Conservation (phyloP, 2,329 filamentous ascomycete genomes). For the Sporothrix brasiliensis region DNA sequence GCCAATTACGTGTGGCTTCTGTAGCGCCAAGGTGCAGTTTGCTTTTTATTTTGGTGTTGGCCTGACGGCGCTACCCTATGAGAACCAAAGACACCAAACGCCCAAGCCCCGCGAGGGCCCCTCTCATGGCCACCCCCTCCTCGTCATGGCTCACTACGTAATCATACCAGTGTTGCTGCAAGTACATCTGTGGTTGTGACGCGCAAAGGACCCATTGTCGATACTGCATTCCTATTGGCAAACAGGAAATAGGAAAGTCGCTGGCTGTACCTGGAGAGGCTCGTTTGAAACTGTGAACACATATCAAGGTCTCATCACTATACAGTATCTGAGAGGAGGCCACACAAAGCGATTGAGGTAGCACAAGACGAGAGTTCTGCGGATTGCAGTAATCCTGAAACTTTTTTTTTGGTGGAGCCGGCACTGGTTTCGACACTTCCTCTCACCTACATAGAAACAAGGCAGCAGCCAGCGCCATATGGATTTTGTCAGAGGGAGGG, state of each 20-base stretch:
- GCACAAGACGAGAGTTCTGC: background rate
- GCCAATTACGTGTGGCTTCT: slow-evolving; percentile 16
- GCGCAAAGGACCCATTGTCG: background rate
- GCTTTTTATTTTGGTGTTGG: background rate
- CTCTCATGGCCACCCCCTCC: background rate
- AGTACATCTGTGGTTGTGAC: background rate
- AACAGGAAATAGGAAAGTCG: background rate
- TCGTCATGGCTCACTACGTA: slow-evolving; percentile 18
- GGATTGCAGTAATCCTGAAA: background rate
- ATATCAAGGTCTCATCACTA: background rate
- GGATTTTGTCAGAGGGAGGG: background rate
- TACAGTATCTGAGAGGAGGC: background rate
- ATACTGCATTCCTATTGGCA: background rate
- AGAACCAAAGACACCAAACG: background rate
- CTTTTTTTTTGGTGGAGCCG: too few species aligned
- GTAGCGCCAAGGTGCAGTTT: slow-evolving; percentile 11
- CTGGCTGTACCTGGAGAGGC: background rate
- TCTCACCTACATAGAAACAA: background rate
- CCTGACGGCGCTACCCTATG: background rate
- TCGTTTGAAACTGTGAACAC: background rate
- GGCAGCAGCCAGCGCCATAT: background rate
- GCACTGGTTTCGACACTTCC: background rate
- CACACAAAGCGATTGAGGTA: background rate
- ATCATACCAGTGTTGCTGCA: background rate
- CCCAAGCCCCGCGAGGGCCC: background rate